These are phyloP conservation scores for Salix caprea DNA, from an alignment of 345 rosid species.

Conservation along the genomic window DNA sequence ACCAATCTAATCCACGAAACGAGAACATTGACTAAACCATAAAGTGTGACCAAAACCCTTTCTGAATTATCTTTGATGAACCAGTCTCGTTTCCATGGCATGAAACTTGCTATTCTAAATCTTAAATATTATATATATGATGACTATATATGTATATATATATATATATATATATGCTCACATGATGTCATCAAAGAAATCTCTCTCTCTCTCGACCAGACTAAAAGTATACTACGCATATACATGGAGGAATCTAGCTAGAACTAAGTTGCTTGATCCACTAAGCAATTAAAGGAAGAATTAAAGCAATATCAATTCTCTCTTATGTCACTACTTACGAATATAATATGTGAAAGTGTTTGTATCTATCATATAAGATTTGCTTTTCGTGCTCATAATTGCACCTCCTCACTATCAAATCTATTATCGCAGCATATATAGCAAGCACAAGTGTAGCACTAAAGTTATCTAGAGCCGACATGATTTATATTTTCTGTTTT, in stretches of 20 bases:
- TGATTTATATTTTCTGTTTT: too few species aligned
- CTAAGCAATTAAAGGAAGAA: neutral
- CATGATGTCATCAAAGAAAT: neutral
- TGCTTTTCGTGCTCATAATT: neutral
- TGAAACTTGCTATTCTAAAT: neutral
- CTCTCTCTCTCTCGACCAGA: neutral
- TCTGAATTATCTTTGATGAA: neutral
- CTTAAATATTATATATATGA: neutral
- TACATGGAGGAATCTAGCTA: neutral
- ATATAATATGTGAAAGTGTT: neutral
- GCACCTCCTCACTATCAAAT: neutral
- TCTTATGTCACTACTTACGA: neutral
- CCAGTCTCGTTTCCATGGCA: neutral
- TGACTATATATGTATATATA: neutral
- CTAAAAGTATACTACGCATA: neutral
- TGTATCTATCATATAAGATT: neutral
- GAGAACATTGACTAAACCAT: conserved; percentile 10
- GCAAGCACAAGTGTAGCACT: neutral
- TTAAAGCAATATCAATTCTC: neutral
- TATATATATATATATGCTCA: neutral
- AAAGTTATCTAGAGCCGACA: neutral
- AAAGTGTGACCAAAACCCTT: neutral
- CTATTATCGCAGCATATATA: neutral
- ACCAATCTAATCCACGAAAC: conserved; percentile 5
- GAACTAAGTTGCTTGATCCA: neutral